These are phyloP conservation scores for Aspergillus pseudoterreus DNA, from an alignment of 2,329 filamentous ascomycete genomes.

Conservation along the genomic window DNA sequence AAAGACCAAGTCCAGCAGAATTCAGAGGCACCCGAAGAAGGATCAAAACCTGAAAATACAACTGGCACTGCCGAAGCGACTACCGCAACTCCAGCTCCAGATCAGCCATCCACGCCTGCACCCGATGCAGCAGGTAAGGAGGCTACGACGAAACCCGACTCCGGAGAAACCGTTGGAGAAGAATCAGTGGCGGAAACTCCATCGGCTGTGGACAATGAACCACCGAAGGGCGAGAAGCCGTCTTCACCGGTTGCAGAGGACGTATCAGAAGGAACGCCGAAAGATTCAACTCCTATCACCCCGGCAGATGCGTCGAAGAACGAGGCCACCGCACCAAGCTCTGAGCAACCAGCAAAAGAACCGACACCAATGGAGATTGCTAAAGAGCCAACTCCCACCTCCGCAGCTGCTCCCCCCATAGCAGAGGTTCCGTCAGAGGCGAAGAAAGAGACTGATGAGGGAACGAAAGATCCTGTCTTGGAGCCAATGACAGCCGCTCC, in stretches of 20 bases:
- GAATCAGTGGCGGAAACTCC: background rate
- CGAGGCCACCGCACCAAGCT: background rate
- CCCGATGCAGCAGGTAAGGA: background rate
- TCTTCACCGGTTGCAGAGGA: background rate
- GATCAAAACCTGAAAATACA: conserved; percentile 2
- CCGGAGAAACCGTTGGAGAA: background rate
- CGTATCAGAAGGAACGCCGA: conserved; percentile 5
- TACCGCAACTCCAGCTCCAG: background rate
- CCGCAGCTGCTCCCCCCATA: background rate
- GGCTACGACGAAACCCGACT: background rate
- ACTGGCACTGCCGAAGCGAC: background rate
- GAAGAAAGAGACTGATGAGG: background rate
- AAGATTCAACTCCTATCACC: background rate
- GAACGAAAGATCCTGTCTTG: conserved; percentile 2
- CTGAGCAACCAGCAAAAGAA: background rate
- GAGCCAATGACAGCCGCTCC: conserved; percentile 7
- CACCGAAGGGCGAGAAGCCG: background rate
- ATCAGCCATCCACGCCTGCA: conserved; percentile 3
- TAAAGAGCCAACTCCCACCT: background rate
- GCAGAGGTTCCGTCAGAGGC: background rate
- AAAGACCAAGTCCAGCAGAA: conserved; percentile 5
- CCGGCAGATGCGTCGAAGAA: background rate
- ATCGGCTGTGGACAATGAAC: background rate
- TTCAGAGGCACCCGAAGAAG: background rate
- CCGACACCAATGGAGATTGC: background rate